These are phyloP conservation scores for Tuber borchii DNA, from an alignment of 495 filamentous ascomycete genomes.

Conservation along the genomic window DNA sequence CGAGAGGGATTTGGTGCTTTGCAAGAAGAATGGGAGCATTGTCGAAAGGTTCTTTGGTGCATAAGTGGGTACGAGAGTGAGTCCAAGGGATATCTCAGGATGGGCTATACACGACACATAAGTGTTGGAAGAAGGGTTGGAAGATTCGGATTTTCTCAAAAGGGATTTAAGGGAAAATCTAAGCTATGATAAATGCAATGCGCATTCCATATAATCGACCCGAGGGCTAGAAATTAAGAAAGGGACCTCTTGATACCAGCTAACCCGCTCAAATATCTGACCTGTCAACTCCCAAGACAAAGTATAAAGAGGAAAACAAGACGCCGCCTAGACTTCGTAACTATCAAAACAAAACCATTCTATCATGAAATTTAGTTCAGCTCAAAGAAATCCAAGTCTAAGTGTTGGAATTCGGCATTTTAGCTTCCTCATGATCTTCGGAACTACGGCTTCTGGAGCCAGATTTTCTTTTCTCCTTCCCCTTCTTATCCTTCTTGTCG, in stretches of 20 bases:
- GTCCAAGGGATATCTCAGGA: constrained; percentile 69
- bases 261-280: not conserved
- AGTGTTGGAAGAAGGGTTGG: constrained; percentile 61
- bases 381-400: not conserved
- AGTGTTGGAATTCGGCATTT: not conserved
- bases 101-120: constrained; percentile 71
- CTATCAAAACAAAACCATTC: constrained; percentile 2
- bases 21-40: constrained; percentile 61
- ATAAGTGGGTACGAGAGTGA: constrained; percentile 52
- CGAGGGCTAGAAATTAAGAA: not conserved
- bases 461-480: constrained; percentile 58
- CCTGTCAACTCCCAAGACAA: not conserved
- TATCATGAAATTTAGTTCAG: constrained; percentile 3
- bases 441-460: not conserved
- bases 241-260: not conserved
- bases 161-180: constrained; percentile 36
- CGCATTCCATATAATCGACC: not conserved
- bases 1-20: constrained; percentile 62
- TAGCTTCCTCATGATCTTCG: not conserved
- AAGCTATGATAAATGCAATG: not conserved
- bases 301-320: not conserved
- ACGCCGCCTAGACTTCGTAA: not conserved
- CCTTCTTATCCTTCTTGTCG: constrained; percentile 63
- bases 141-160: constrained; percentile 58
- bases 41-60: constrained; percentile 58